A percentile compares a stretch with the other conserved stretches of the same genome.
Evolutionary conservation across 345 rosid genomes (phyloP).

Genomic region (Pistacia integerrima): DNA sequence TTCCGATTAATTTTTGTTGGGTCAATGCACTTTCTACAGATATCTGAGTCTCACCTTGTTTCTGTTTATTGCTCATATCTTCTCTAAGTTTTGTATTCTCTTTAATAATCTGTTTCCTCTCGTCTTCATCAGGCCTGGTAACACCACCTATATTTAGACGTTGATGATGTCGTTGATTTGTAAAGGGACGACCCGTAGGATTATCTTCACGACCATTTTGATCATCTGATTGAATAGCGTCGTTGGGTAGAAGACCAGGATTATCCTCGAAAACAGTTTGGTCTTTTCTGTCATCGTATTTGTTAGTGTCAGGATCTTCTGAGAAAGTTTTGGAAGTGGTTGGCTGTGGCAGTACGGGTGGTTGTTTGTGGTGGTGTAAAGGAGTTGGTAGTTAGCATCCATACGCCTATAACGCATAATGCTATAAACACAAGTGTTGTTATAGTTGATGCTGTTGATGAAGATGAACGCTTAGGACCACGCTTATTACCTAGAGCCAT

Average conservation of each 20-base stretch:
- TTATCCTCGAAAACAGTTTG: slow-evolving; percentile 62
- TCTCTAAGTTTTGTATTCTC: slow-evolving; percentile 31
- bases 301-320: not conserved
- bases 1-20: slow-evolving; percentile 28
- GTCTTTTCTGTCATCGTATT: slow-evolving; percentile 23
- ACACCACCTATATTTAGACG: not conserved
- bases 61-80: slow-evolving; percentile 44
- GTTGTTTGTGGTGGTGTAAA: slow-evolving; percentile 46
- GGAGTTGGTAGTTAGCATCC: slow-evolving; percentile 74
- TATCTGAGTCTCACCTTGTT: slow-evolving; percentile 35
- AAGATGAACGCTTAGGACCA: slow-evolving; percentile 46
- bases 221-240: slow-evolving; percentile 77
- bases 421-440: slow-evolving; percentile 65
- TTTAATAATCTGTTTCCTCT: slow-evolving; percentile 14
- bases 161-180: slow-evolving; percentile 5
- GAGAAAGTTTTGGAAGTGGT: not conserved
- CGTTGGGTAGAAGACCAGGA: slow-evolving; percentile 82
- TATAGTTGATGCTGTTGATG: slow-evolving; percentile 54
- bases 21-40: slow-evolving; percentile 45
- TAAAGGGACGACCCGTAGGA: too few species aligned
- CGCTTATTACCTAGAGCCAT: slow-evolving; percentile 65
- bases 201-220: slow-evolving; percentile 12
- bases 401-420: slow-evolving; percentile 70
- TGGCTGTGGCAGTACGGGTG: slow-evolving; percentile 23
- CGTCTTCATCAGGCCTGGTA: slow-evolving; percentile 3